Percentiles rank a stretch among this genome's conserved stretches.
Evolutionary conservation across 306 rosid genomes (phyloP).

Genomic region (Casuarina cunninghamiana): DNA sequence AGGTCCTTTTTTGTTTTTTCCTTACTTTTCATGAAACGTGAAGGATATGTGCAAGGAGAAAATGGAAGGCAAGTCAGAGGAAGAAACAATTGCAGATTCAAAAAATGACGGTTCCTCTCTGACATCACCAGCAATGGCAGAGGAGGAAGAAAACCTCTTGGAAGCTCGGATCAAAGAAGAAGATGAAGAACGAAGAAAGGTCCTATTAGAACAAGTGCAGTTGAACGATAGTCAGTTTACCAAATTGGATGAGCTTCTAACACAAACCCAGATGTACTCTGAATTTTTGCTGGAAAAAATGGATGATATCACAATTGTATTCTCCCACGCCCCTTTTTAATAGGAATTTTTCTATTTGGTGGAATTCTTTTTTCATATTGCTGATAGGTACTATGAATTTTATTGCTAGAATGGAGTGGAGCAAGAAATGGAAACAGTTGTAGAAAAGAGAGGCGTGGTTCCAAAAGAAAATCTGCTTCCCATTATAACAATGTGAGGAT

Average conservation of each 20-base stretch:
- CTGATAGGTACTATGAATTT: slow-evolving; percentile 25
- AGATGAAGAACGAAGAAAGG: slow-evolving; percentile 30
- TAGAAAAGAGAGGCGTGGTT: slow-evolving; percentile 56
- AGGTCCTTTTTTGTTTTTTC: not conserved
- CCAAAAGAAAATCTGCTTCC: slow-evolving; percentile 66
- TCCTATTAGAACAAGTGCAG: slow-evolving; percentile 30
- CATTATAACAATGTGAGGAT: slow-evolving; percentile 64
- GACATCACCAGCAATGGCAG: slow-evolving; percentile 44
- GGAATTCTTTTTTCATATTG: slow-evolving; percentile 3
- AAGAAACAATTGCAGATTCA: slow-evolving; percentile 33
- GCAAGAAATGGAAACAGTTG: slow-evolving; percentile 38
- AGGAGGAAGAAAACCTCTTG: slow-evolving; percentile 65
- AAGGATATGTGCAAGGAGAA: slow-evolving; percentile 49
- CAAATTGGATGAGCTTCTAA: slow-evolving; percentile 89
- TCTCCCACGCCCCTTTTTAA: slow-evolving; percentile 13
- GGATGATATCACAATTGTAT: slow-evolving; percentile 82
- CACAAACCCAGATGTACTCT: slow-evolving; percentile 76
- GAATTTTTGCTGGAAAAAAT: slow-evolving; percentile 92
- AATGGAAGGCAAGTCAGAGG: slow-evolving; percentile 41
- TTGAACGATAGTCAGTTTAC: slow-evolving; percentile 65
- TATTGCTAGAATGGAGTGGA: slow-evolving; percentile 55
- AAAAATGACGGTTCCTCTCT: slow-evolving; percentile 46
- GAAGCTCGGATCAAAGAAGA: slow-evolving; percentile 64
- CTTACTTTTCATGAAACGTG: not conserved
- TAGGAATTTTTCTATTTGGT: not conserved